Evolutionary conservation across 306 rosid genomes (phyloP).

Genomic region (Fagus crenata): DNA sequence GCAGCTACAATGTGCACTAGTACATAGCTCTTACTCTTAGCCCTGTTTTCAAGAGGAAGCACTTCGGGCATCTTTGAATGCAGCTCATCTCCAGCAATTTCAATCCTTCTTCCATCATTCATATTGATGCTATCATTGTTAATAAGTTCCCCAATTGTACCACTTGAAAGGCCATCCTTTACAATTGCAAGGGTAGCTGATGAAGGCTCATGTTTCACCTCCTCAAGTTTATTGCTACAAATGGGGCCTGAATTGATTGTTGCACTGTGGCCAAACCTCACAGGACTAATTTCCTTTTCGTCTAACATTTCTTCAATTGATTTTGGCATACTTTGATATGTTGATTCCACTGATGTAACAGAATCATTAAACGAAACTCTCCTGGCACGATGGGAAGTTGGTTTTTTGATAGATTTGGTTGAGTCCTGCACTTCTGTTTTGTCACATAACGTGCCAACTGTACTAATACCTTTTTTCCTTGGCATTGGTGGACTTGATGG

Average conservation of each 20-base stretch:
- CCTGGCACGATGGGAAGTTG: conserved; percentile 11
- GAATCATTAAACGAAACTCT: conserved; percentile 50
- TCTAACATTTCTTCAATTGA: conserved; percentile 14
- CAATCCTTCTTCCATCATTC: conserved; percentile 6
- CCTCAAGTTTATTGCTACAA: background rate
- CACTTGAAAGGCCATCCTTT: conserved; percentile 3
- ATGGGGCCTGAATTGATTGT: conserved; percentile 11
- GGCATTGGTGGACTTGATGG: conserved; percentile 17
- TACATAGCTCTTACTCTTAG: conserved; percentile 16
- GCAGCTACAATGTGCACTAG: conserved; percentile 18
- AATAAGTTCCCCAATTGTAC: background rate
- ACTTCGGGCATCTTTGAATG: background rate
- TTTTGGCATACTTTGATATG: conserved; percentile 4
- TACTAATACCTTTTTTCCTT: background rate
- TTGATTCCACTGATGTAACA: conserved; percentile 22
- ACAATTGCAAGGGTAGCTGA: background rate
- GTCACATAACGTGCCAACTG: conserved; percentile 1
- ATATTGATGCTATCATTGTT: conserved; percentile 6
- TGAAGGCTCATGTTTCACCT: conserved; percentile 13
- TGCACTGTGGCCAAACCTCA: conserved; percentile 12
- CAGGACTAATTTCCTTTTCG: conserved; percentile 12
- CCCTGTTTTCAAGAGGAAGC: conserved; percentile 7
- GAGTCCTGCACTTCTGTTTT: background rate
- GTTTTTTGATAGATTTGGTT: conserved; percentile 10
- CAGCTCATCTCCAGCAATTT: conserved; percentile 6